Evolutionary conservation across 306 rosid genomes (phyloP).

Genomic region (Citrullus mucosospermus): DNA sequence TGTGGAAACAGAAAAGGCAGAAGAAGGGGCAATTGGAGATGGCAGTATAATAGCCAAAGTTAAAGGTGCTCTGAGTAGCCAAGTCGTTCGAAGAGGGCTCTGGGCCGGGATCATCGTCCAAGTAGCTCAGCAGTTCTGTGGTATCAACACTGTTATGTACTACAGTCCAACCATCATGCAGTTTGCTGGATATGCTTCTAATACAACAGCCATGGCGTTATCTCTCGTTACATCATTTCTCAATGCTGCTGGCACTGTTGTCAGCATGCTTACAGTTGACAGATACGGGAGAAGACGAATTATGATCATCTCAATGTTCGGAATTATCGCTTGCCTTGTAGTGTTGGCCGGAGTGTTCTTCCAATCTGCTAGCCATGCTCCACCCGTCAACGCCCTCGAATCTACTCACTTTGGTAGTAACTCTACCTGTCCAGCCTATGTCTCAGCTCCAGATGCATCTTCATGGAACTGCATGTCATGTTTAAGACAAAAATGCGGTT

Average conservation of each 20-base stretch:
- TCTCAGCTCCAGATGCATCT: constrained; percentile 19
- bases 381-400: constrained; percentile 28
- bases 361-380: constrained; percentile 42
- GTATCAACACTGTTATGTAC: constrained; percentile 81
- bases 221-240: constrained; percentile 72
- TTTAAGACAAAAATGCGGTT: constrained; percentile 44
- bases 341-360: constrained; percentile 37
- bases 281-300: constrained; percentile 56
- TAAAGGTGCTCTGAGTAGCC: constrained; percentile 26
- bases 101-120: constrained; percentile 61
- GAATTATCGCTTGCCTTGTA: constrained; percentile 40
- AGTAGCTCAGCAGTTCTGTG: constrained; percentile 76
- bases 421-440: constrained; percentile 45
- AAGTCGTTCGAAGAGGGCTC: constrained; percentile 56
- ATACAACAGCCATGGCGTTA: constrained; percentile 59
- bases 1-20: constrained; percentile 38
- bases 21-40: constrained; percentile 31
- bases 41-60: constrained; percentile 25
- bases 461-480: constrained; percentile 79
- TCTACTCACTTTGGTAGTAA: constrained; percentile 46
- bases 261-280: constrained; percentile 54
- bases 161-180: constrained; percentile 89
- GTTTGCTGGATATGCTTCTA: constrained; percentile 72
- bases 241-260: constrained; percentile 47
- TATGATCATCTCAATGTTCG: constrained; percentile 51